Evolutionary conservation across 2,329 filamentous ascomycete genomes (phyloP).

Genomic region (Phoma sp.): DNA sequence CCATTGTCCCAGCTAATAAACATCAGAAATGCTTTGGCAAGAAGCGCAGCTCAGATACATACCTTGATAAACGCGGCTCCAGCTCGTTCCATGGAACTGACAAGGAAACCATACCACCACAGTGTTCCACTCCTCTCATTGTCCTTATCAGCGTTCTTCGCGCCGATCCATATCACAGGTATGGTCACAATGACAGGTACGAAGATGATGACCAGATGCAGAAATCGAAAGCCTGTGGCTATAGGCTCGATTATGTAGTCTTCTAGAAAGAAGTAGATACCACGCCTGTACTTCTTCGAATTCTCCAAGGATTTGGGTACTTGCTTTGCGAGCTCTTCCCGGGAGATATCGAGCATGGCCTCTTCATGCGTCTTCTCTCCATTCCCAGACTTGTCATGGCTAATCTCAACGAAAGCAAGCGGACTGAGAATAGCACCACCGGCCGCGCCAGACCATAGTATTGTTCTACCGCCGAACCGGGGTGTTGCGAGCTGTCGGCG

Average conservation of each 20-base stretch:
- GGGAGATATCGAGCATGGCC: conserved; percentile 85
- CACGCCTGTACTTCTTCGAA: conserved; percentile 64
- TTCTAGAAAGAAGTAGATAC: conserved; percentile 72
- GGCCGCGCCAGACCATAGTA: conserved; percentile 45
- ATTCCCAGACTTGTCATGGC: conserved; percentile 56
- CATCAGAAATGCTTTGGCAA: conserved; percentile 21
- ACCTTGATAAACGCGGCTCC: conserved; percentile 98
- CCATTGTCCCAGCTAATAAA: conserved; percentile 86
- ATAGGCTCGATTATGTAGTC: conserved; percentile 80
- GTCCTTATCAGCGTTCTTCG: conserved; percentile 67
- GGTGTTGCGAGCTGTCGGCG: conserved; percentile 46
- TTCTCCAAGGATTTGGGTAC: conserved; percentile 69
- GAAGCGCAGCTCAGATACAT: conserved; percentile 14
- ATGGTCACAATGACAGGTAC: conserved; percentile 85
- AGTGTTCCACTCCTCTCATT: conserved; percentile 82
- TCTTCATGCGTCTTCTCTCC: conserved; percentile 74
- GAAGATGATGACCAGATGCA: conserved; percentile 88
- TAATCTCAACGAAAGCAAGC: conserved; percentile 66
- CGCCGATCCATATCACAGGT: conserved; percentile 82
- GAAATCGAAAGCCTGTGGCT: conserved; percentile 84
- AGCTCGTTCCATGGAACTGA: conserved; percentile 87
- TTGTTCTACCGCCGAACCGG: conserved; percentile 40
- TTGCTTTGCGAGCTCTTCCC: conserved; percentile 76
- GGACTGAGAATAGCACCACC: conserved; percentile 57
- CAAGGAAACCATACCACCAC: conserved; percentile 94